Base-by-base conservation (phyloP, 208 protist genomes). In the Leishmania mexicana region DNA sequence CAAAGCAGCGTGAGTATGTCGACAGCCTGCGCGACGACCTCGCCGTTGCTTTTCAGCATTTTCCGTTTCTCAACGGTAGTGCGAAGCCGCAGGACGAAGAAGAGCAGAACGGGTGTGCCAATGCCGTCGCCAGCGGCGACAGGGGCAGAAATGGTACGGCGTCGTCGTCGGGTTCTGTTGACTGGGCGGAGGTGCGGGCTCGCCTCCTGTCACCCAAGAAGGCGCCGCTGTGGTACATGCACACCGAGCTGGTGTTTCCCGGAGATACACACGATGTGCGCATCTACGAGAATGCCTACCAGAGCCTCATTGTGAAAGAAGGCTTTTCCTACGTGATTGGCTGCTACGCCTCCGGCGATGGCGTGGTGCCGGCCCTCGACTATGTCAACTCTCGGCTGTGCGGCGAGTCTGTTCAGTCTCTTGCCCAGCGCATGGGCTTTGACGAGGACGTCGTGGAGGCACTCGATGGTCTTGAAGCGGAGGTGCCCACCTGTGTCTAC, bases 281-380 rank as follows among this genome's bases (percentile, higher is more conserved):
- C 31, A 47, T 77, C 6, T 74, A 80, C 19, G 92, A 96, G 73
- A 80, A 81, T 24, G 85, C 88, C 21, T 97, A 94, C 76, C 82
- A 91, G 76, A 64, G 87, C 13, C 42, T 86, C 17, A 87, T 95
- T 40, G 28, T 90, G 0, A 70, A 74, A 62, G 88, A 95, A 62
- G 94, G 88, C 31, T 86, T 95, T 71, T 49, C 60, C 11, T 79
- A 96, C 83, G 85, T 96, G 5, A 24, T 96, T 10, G 93, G 87
- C n/a, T 89, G 96, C 79, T 82, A 90, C 42, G 84, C 90, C 17
- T 67, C 85, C 24, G 81, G 86, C 21, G 95, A 97, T 81, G 89
- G 90, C 72, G 60, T 85, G 45, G 62, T 93, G 40, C 90, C 90
- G 3, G 81, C 95, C 17, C 68, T 89, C 35, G 95, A 97, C 82